Conservation (phyloP, 495 filamentous ascomycete species). For the Trichoderma erinaceum region DNA sequence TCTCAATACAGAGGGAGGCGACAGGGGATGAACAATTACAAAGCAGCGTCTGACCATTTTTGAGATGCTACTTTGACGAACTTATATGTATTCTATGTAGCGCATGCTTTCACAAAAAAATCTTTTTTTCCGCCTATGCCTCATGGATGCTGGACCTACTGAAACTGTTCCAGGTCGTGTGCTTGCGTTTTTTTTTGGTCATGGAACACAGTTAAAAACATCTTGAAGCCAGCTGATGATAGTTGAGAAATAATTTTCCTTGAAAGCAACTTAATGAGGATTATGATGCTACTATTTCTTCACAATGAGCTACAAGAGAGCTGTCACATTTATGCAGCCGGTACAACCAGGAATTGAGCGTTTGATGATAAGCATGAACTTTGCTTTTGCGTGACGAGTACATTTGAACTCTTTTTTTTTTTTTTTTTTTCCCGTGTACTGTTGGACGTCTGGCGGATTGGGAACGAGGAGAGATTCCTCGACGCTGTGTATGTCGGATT, state of each 20-base stretch:
- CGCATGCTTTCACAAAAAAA: slow-evolving; percentile 12
- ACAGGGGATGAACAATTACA: not conserved
- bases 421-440: not conserved
- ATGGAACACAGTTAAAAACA: slow-evolving; percentile 3
- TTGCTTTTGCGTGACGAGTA: not conserved
- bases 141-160: slow-evolving; percentile 7
- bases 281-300: not conserved
- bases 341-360: slow-evolving; percentile 27
- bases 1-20: not conserved
- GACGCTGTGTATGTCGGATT: not conserved
- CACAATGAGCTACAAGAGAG: slow-evolving; percentile 22
- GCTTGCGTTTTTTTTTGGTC: not conserved
- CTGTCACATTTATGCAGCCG: slow-evolving; percentile 20
- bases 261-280: not conserved
- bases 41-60: not conserved
- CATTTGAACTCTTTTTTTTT: slow-evolving; percentile 9
- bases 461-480: not conserved
- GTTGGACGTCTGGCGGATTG: not conserved
- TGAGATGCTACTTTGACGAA: slow-evolving; percentile 5
- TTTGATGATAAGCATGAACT: slow-evolving; percentile 14
- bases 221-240: slow-evolving; percentile 15
- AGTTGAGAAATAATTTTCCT: not conserved
- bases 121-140: not conserved
- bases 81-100: slow-evolving; percentile 14
- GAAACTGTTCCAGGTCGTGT: not conserved